phyloP scores from a whole-genome alignment of 2,329 filamentous ascomycete species.

The Colletotrichum ledebouriae region DNA sequence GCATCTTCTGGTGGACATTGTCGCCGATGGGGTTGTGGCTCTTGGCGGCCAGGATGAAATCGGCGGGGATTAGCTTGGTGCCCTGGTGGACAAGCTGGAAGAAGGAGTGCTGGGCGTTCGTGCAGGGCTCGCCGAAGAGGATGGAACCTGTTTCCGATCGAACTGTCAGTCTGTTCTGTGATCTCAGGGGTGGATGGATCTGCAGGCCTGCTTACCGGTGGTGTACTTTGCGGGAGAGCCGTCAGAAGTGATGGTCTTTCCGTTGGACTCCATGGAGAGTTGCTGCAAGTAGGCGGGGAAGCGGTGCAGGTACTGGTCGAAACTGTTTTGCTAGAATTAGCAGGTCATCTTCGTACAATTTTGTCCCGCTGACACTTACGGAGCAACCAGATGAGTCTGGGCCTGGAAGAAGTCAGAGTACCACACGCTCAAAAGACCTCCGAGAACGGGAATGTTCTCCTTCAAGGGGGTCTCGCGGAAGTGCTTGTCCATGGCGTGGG shows the following conservation, averaged over 20 bases:
- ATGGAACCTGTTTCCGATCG: constrained; percentile 72
- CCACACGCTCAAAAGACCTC: constrained; percentile 95
- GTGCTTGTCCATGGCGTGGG: constrained; percentile 98
- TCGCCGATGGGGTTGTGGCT: constrained; percentile 95
- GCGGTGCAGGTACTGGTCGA: constrained; percentile 98
- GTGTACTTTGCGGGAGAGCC: constrained; percentile 95
- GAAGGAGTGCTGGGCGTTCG: constrained; percentile 99
- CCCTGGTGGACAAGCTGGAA: constrained; percentile 99
- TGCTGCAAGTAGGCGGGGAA: constrained; percentile 99
- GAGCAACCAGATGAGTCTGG: constrained; percentile 96
- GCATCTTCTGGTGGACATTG: constrained; percentile 97
- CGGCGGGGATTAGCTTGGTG: constrained; percentile 97
- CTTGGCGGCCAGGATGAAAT: constrained; percentile 97
- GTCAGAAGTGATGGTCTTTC: constrained; percentile 94
- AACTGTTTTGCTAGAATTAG: constrained; percentile 63
- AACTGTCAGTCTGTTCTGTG: constrained; percentile 21
- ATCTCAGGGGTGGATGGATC: background rate
- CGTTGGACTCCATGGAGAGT: constrained; percentile 99
- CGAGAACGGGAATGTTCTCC: constrained; percentile 94
- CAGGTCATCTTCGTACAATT: no score
- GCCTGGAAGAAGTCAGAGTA: constrained; percentile 99
- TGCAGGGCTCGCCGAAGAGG: constrained; percentile 97
- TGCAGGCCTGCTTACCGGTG: constrained; percentile 67
- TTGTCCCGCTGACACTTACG: constrained; percentile 68
- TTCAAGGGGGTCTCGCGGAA: constrained; percentile 91